A percentile compares a stretch with the other conserved stretches of the same genome.
Evolutionary conservation across 208 protist genomes (phyloP).

Genomic region (Endotrypanum monterogeii): DNA sequence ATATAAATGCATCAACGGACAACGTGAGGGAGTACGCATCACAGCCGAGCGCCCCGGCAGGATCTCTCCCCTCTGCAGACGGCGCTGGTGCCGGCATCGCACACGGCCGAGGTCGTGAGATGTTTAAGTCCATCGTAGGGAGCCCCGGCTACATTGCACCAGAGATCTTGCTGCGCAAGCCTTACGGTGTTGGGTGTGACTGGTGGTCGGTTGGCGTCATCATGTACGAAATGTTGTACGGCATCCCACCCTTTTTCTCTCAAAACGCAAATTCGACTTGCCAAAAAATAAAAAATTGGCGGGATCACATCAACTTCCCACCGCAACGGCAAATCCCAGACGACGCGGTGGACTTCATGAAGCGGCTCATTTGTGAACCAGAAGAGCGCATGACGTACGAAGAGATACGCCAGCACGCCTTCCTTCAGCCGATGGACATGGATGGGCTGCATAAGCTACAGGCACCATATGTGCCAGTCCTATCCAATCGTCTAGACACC

Average conservation of each 20-base stretch:
- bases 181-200: conserved; percentile 96
- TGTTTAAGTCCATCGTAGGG: conserved; percentile 95
- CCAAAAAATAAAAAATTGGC: conserved; percentile 95
- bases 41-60: conserved; percentile 4
- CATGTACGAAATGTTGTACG: conserved; percentile 98
- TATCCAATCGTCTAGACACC: conserved; percentile 83
- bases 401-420: conserved; percentile 80
- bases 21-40: conserved; percentile 14
- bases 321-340: conserved; percentile 76
- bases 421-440: conserved; percentile 79
- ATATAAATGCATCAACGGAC: conserved; percentile 6
- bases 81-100: conserved; percentile 19
- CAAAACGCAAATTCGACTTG: conserved; percentile 92
- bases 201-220: conserved; percentile 98
- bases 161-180: conserved; percentile 93
- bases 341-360: conserved; percentile 93
- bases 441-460: conserved; percentile 52
- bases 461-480: conserved; percentile 70
- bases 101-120: conserved; percentile 40
- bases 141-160: conserved; percentile 98
- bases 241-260: conserved; percentile 96
- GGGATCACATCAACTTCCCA: conserved; percentile 90
- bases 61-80: not conserved
- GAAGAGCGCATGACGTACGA: conserved; percentile 79
- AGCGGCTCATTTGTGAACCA: conserved; percentile 87